Evolutionary conservation across 805 yeast species (phyloP), one percentile per base, ranked within the genome.

Genomic region (Sporopachydermia lactativora): DNA sequence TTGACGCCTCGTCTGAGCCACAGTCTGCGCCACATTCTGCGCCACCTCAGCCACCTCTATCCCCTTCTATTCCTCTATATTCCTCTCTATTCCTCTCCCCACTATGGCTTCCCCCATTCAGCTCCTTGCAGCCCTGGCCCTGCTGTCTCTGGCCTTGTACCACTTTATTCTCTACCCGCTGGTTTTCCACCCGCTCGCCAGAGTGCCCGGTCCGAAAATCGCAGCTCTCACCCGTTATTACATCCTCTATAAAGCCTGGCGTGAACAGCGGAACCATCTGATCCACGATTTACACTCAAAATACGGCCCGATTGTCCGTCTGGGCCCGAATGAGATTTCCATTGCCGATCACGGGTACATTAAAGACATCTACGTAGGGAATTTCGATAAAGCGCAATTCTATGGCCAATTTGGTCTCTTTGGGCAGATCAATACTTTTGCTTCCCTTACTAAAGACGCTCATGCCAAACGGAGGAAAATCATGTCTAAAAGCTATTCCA

Each of bases 301-400:
- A 43, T 76, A 76, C 48, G 88, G 86, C 1, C 68, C 77, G 4
- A 71, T 78, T 3, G 75, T 80, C 3, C 60, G 80, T 16, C 55
- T 80, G 11, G 66, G 75, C 1, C 85, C 86, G 2, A 56, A 60
- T 17, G 85, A 77, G 47, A 60, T 80, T 15, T 75, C 80, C 39
- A 66, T 79, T 37, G 63, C 71, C 37, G 73, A 76, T 40, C 50
- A 64, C 3, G 64, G 64, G 38, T 70, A 61, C 45, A 47, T 77
- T 35, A 70, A 68, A 47, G 74, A 73, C 36, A 66, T 80, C 15
- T 81, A 80, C 52, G 55, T 70, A 41, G 57, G 61, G 60, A 79
- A 60, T 61, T 67, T 60, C 68, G 81, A 60, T 65, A 80, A 61
- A 42, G 58, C 75, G 0, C 44, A 52, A 4, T 79, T 77, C 54